Base-by-base conservation (phyloP, 2,329 filamentous ascomycete genomes). In the Pseudogymnoascus sp. region DNA sequence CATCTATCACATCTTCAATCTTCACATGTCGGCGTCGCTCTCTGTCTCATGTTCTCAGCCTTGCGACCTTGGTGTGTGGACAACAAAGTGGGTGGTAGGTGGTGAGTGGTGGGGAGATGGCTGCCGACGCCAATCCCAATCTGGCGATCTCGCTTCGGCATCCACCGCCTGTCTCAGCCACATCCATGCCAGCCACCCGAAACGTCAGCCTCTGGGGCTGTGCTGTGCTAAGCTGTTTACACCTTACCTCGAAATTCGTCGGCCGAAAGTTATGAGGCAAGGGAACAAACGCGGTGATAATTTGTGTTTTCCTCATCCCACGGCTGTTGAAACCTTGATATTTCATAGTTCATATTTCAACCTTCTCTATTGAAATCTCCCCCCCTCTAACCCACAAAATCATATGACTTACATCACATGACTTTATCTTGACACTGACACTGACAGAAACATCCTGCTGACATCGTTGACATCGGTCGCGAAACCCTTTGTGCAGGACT, bases 401-500 rank as follows among this genome's bases (percentile, higher is more conserved):
- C 9, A 23, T 23, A 8, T 1, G 18, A 18, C 18, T 18, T 18
- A 49, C 43, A 25, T 55, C 45, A 55, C 45, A 31, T 55, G 45
- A 55, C n/a, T 33, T 33, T 33, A 12, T 12, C 14, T 55, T 33
- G 25, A 33, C 28, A 55, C 49, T 55, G 49, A 55, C 49, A 55
- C 25, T 33, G 28, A 55, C 49, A 55, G 8, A 33, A 31, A 41
- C 18, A 31, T 12, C 25, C 45, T 33, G 25, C 28, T 55, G 49
- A 55, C 49, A 55, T 33, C n/a, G 28, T 2, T 33, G 28, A 52
- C 25, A 52, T 33, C 49, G 4, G 5, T 55, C 6, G n/a, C n/a
- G 28, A 33, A 55, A 55, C 49, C 49, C 49, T 55, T 55, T 33
- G 49, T 55, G 49, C 49, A 55, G 49, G 14, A 25, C 49, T 55